These are phyloP conservation scores for Rhodotorula sp. DNA, from an alignment of 1,284 basidiomycete species.

Conservation along the genomic window DNA sequence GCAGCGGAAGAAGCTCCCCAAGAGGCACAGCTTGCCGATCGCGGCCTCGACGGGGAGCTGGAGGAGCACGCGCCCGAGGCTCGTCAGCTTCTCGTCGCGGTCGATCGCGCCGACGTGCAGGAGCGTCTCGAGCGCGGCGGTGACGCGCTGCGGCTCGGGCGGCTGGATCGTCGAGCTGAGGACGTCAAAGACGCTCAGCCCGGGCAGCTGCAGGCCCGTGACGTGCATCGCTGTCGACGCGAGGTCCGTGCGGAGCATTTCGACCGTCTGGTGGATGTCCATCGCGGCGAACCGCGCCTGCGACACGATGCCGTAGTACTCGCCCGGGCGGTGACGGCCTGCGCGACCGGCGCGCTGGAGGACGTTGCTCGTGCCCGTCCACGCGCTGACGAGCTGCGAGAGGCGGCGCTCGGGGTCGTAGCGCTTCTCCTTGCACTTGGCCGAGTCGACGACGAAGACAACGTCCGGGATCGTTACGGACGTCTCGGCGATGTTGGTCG, in stretches of 20 bases:
- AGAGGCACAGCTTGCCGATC: constrained; percentile 85
- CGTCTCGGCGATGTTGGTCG: constrained; percentile 96
- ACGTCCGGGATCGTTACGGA: constrained; percentile 96
- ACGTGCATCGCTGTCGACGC: constrained; percentile 95
- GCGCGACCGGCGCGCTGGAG: constrained; percentile 93
- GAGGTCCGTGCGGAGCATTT: constrained; percentile 79
- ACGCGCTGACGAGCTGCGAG: constrained; percentile 81
- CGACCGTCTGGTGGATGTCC: constrained; percentile 83
- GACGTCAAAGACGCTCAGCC: constrained; percentile 83
- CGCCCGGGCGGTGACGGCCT: constrained; percentile 85
- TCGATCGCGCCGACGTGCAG: constrained; percentile 88
- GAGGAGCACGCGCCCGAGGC: constrained; percentile 82
- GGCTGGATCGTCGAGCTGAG: constrained; percentile 85
- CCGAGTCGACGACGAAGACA: constrained; percentile 90
- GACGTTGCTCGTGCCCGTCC: constrained; percentile 90
- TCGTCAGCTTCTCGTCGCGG: constrained; percentile 69
- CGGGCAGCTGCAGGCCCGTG: constrained; percentile 91
- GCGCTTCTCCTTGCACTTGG: constrained; percentile 85
- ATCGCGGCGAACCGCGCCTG: constrained; percentile 65
- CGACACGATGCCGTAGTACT: constrained; percentile 85
- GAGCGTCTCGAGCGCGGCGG: constrained; percentile 77
- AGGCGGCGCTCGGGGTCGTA: constrained; percentile 88
- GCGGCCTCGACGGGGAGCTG: constrained; percentile 88
- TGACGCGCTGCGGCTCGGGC: constrained; percentile 75
- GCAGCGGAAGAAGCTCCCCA: constrained; percentile 91